Evolutionary conservation across 1,284 basidiomycete genomes (phyloP), one percentile per base, ranked within the genome.

Genomic region (Ustilago loliicola): DNA sequence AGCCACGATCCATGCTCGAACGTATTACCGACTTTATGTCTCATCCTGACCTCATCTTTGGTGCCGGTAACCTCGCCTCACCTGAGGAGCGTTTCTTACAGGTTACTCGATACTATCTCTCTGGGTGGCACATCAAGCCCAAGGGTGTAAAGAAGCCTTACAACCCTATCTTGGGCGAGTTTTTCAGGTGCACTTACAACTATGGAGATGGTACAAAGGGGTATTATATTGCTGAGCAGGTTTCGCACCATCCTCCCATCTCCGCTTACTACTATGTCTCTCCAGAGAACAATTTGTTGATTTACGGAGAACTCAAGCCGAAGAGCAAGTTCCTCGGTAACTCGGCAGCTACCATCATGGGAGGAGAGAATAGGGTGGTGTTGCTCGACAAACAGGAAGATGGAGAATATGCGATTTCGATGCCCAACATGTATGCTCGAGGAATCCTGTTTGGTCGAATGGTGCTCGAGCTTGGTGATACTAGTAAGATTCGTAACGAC

Each of bases 121-220:
- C 94, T n/a, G 96, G 96, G 51, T 99, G 96, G 96, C 97, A 99
- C 88, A 97, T 98, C 88, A 98, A 99, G 88, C 96, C 96, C 47
- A 97, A 95, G 88, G 96, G 96, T 74, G 97, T 99, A 77, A 99
- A 99, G 92, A 99, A 99, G 89, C 96, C 96, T 83, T 98, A 98
- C 88, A 99, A 99, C 87, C 96, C 97, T 30, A 91, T 98, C 15
- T 91, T 99, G 11, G 96, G 97, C 64, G 96, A 99, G 87, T 96
- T 97, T 88, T 99, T 98, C 90, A 91, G 96, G 58, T 98, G 96
- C 88, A 89, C 92, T 67, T 99, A 98, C 87, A 92, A 94, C 87
- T 99, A 99, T 87, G 88, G 92, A 4, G 92, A 99, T 83, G 94
- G 94, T 30, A 92, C 94, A 13, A 91, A 93, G 77, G 97, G 95